Percentiles rank a stretch among this genome's conserved stretches.
Conservation (phyloP, 768 basidiomycete genomes). For the Lentinula boryana region DNA sequence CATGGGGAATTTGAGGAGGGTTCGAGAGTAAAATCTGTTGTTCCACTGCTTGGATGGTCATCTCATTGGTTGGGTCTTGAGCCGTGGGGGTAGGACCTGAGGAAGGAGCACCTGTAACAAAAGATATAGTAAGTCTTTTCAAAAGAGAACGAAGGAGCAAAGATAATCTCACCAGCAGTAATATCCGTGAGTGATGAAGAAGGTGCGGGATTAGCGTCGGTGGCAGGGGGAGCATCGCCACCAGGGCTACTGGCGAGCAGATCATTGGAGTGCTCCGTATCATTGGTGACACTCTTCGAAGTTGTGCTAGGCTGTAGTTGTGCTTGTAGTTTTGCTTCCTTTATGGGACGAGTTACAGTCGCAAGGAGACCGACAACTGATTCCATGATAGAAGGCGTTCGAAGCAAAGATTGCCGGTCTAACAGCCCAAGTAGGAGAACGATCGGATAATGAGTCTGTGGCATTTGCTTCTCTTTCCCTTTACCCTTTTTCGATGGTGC, state of each 20-base stretch:
- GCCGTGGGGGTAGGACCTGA: constrained; percentile 3
- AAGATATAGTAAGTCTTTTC: not conserved
- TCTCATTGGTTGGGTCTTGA: constrained; percentile 1
- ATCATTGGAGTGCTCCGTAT: constrained; percentile 6
- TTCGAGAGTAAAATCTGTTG: constrained; percentile 53
- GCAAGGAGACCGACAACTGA: constrained; percentile 85
- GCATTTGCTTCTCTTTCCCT: constrained; percentile 83
- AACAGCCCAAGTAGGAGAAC: constrained; percentile 84
- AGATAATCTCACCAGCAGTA: not conserved
- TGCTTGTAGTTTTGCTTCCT: constrained; percentile 31
- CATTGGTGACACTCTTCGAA: not conserved
- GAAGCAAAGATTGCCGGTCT: constrained; percentile 80
- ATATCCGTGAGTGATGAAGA: not conserved
- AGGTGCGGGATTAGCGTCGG: not conserved
- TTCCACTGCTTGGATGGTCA: constrained; percentile 31
- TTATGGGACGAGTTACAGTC: constrained; percentile 82
- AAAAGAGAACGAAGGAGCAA: not conserved
- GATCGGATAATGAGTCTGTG: constrained; percentile 86
- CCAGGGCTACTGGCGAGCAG: constrained; percentile 10
- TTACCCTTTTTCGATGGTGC: constrained; percentile 80
- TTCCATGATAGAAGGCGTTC: constrained; percentile 89
- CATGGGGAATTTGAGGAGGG: constrained; percentile 80
- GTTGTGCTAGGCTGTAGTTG: not conserved
- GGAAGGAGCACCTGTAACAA: constrained; percentile 1
- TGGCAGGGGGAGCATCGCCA: not conserved